Conservation (phyloP, 176 grass and related monocot genomes). For the Guadua angustifolia region DNA sequence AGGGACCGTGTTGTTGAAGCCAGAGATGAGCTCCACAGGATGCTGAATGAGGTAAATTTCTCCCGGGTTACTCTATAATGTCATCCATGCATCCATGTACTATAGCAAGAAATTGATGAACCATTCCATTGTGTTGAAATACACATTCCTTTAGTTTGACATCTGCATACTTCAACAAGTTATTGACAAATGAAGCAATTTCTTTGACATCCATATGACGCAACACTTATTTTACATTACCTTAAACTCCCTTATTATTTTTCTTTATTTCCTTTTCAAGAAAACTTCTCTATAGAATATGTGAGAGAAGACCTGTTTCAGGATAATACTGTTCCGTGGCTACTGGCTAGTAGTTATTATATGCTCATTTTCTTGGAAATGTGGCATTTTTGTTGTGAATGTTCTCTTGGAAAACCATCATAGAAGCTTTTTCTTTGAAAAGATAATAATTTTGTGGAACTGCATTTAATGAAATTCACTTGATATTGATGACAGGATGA, state of each 20-base stretch:
- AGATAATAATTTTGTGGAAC: neutral
- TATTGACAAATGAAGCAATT: neutral
- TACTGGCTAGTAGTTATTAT: neutral
- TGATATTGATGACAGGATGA: constrained; percentile 39
- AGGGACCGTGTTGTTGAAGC: constrained; percentile 31
- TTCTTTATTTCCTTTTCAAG: no score
- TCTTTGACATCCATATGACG: neutral
- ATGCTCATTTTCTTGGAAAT: neutral
- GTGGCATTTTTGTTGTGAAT: neutral
- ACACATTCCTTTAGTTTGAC: neutral
- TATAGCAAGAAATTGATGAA: neutral
- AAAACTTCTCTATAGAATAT: neutral
- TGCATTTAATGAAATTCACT: neutral
- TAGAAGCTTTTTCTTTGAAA: neutral
- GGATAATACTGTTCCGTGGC: neutral
- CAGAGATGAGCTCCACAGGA: constrained; percentile 45
- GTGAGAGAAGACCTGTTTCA: neutral
- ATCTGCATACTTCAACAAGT: neutral
- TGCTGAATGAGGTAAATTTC: constrained; percentile 41
- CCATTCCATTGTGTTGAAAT: neutral
- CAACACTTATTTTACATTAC: neutral
- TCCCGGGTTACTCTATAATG: neutral
- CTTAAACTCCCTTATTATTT: neutral
- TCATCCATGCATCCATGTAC: neutral
- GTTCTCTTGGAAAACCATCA: neutral